Evolutionary conservation across 352 stramenopile genomes (phyloP).

Genomic region (Phytophthora colocasiae): DNA sequence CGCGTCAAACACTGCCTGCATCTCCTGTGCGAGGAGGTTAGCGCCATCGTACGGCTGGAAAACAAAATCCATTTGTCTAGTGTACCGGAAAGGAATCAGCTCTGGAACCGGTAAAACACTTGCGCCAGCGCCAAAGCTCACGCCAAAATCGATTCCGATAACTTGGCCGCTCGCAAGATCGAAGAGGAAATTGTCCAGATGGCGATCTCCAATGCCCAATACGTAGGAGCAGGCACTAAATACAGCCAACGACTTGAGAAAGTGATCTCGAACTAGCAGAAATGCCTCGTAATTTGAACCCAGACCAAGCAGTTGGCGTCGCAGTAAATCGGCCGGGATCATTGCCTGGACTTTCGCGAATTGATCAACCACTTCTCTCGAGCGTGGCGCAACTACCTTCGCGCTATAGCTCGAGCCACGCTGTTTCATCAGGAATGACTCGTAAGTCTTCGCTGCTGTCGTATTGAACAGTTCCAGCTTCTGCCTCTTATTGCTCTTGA

Average conservation of each 20-base stretch:
- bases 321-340: constrained; percentile 81
- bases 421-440: constrained; percentile 79
- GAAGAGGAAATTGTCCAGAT: constrained; percentile 93
- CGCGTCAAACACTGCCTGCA: constrained; percentile 86
- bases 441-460: constrained; percentile 73
- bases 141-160: constrained; percentile 93
- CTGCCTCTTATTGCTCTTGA: constrained; percentile 73
- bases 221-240: constrained; percentile 91
- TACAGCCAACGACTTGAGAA: constrained; percentile 81
- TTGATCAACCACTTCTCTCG: constrained; percentile 55
- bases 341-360: constrained; percentile 68
- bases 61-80: constrained; percentile 77
- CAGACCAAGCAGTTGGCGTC: constrained; percentile 74
- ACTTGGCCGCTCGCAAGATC: constrained; percentile 75
- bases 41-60: constrained; percentile 73
- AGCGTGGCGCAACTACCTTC: constrained; percentile 66
- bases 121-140: constrained; percentile 90
- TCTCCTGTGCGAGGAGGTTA: constrained; percentile 79
- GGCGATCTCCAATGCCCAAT: constrained; percentile 91
- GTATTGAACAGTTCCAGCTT: constrained; percentile 84
- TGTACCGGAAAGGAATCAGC: constrained; percentile 92
- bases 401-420: constrained; percentile 69
- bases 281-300: constrained; percentile 84
- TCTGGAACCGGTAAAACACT: constrained; percentile 89
- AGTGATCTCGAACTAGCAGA: constrained; percentile 83